phyloP scores from a whole-genome alignment of 352 stramenopile genomes.

The Phytophthora sp. region DNA sequence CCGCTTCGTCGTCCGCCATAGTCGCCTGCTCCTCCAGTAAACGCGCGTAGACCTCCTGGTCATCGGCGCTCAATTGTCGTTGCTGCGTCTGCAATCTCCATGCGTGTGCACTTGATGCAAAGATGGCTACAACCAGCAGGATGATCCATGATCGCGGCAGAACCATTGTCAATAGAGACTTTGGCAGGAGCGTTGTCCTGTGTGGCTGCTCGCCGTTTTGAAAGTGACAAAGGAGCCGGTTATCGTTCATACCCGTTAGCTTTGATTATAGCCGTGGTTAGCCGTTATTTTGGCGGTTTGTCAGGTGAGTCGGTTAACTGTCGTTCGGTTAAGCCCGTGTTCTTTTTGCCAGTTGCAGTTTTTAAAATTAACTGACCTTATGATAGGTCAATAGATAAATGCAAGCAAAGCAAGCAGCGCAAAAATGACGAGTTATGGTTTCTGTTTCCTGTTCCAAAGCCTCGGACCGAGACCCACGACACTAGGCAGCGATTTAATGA shows the following conservation, averaged over 20 bases:
- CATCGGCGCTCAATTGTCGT: conserved; percentile 24
- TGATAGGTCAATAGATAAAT: background rate
- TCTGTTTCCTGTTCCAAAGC: too few species aligned
- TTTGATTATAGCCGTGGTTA: conserved; percentile 23
- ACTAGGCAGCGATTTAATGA: background rate
- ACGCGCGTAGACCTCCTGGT: conserved; percentile 31
- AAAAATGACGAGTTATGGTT: conserved; percentile 4
- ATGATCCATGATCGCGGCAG: conserved; percentile 3
- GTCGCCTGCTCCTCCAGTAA: conserved; percentile 25
- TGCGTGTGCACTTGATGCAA: conserved; percentile 1
- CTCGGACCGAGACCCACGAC: background rate
- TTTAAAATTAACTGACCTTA: too few species aligned
- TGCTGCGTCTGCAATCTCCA: conserved; percentile 12
- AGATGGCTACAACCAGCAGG: conserved; percentile 16
- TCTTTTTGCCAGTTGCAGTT: conserved; percentile 22
- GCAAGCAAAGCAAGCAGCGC: background rate
- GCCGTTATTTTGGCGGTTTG: conserved; percentile 6
- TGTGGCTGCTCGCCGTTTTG: conserved; percentile 6
- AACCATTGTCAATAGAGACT: background rate
- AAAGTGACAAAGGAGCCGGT: conserved; percentile 19
- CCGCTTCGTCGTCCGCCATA: conserved; percentile 37
- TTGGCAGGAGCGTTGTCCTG: background rate
- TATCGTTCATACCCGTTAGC: conserved; percentile 1
- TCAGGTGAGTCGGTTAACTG: background rate
- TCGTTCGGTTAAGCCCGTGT: conserved; percentile 13